Evolutionary conservation across 169 alveolate genomes (phyloP).

Genomic region (Plasmodium berghei): DNA sequence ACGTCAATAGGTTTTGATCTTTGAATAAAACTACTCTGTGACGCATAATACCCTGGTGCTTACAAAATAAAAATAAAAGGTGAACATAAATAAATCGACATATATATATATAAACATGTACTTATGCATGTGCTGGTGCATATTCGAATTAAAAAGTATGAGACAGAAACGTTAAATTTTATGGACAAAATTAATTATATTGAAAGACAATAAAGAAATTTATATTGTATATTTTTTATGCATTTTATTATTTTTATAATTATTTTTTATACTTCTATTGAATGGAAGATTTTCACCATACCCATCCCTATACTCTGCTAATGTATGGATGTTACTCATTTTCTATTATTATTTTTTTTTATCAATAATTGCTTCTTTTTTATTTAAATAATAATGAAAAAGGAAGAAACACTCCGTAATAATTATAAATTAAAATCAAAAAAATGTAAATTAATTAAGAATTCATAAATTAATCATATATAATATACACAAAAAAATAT

Average conservation of each 20-base stretch:
- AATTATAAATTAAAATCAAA: no score
- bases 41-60: conserved; percentile 67
- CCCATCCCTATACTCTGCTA: conserved; percentile 68
- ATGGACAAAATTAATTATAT: neutral
- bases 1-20: conserved; percentile 75
- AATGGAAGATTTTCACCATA: conserved; percentile 55
- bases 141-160: neutral
- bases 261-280: conserved; percentile 63
- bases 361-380: neutral
- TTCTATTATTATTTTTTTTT: conserved; percentile 1
- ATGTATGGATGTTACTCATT: conserved; percentile 75
- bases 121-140: neutral
- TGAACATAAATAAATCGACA: neutral
- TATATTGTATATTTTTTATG: no score
- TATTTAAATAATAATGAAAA: no score
- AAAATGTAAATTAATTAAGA: no score
- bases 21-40: conserved; percentile 74
- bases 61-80: conserved; percentile 6
- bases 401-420: no score
- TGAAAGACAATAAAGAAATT: neutral
- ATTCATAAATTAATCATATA: no score
- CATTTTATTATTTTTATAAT: neutral
- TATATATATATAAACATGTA: neutral
- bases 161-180: neutral
- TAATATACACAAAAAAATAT: no score